Evolutionary conservation across 1,284 basidiomycete genomes (phyloP).

Genomic region (Ustilago trichophora): DNA sequence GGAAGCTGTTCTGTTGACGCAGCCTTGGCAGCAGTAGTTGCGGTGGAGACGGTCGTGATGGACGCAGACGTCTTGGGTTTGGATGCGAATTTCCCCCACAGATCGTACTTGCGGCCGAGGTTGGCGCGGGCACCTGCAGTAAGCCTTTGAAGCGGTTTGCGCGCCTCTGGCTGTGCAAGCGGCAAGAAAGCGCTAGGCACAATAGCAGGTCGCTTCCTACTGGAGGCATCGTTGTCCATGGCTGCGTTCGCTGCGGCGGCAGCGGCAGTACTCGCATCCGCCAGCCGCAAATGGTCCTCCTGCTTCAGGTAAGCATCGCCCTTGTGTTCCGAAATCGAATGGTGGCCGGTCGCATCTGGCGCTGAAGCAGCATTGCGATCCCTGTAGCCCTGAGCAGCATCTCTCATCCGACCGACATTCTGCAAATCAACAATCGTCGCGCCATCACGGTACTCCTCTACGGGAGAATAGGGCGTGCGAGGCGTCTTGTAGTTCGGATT

Average conservation of each 20-base stretch:
- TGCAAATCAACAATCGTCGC: slow-evolving; percentile 37
- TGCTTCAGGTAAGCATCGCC: not conserved
- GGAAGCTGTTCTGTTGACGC: no score
- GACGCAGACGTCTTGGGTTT: slow-evolving; percentile 18
- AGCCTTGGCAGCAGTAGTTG: no score
- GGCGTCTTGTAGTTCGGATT: slow-evolving; percentile 51
- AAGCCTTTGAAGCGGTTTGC: slow-evolving; percentile 29
- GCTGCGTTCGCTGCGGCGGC: slow-evolving; percentile 31
- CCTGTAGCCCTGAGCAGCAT: slow-evolving; percentile 4
- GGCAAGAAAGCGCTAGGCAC: slow-evolving; percentile 43
- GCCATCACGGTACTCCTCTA: slow-evolving; percentile 48
- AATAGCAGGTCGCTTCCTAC: slow-evolving; percentile 30
- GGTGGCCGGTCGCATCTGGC: not conserved
- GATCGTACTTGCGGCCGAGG: slow-evolving; percentile 37
- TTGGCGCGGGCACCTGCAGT: slow-evolving; percentile 17
- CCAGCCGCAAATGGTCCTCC: slow-evolving; percentile 19
- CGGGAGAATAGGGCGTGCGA: slow-evolving; percentile 54
- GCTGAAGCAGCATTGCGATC: slow-evolving; percentile 6
- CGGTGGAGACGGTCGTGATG: not conserved
- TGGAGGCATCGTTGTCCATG: slow-evolving; percentile 14
- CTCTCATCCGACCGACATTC: not conserved
- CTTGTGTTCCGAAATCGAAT: not conserved
- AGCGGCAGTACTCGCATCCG: slow-evolving; percentile 31
- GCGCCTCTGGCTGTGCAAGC: slow-evolving; percentile 12
- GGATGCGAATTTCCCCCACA: slow-evolving; percentile 40